Evolutionary conservation across 2,329 filamentous ascomycete species (phyloP).

Genomic region (Chaetomium sp.): DNA sequence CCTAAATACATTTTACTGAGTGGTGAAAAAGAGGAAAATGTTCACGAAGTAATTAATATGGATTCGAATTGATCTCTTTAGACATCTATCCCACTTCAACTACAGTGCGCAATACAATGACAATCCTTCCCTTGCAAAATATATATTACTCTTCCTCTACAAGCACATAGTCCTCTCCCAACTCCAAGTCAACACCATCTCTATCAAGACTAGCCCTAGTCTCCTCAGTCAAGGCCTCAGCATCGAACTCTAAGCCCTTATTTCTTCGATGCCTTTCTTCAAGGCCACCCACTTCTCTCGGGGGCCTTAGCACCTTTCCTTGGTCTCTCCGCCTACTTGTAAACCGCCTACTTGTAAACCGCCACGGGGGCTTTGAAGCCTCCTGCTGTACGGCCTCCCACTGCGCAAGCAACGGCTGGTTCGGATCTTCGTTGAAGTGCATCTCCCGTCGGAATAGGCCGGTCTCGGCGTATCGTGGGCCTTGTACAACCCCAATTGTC

Average conservation of each 20-base stretch:
- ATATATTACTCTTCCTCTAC: conserved; percentile 32
- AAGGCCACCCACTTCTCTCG: conserved; percentile 9
- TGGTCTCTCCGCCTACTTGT: not conserved
- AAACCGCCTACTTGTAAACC: not conserved
- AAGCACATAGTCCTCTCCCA: conserved; percentile 29
- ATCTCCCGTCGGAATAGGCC: conserved; percentile 52
- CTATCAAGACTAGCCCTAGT: conserved; percentile 28
- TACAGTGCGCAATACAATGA: not conserved
- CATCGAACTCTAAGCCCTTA: conserved; percentile 15
- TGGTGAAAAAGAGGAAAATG: too few relatives aligned
- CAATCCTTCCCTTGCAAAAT: not conserved
- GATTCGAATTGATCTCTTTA: too few relatives aligned
- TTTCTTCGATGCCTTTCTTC: conserved; percentile 16
- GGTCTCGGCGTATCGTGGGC: conserved; percentile 52
- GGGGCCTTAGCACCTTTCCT: not conserved
- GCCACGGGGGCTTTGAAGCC: conserved; percentile 35
- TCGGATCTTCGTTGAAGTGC: conserved; percentile 50
- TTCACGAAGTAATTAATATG: too few relatives aligned
- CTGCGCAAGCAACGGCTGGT: conserved; percentile 48
- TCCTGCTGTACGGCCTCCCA: conserved; percentile 51
- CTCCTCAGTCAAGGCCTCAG: conserved; percentile 29
- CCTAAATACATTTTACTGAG: too few relatives aligned
- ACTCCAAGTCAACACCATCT: conserved; percentile 29
- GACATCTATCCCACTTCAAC: not conserved
- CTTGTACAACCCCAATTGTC: conserved; percentile 59